A percentile compares a stretch with the other conserved stretches of the same genome.
phyloP scores from a whole-genome alignment of 2,329 filamentous ascomycete genomes.

The Pezicula carpinea region DNA sequence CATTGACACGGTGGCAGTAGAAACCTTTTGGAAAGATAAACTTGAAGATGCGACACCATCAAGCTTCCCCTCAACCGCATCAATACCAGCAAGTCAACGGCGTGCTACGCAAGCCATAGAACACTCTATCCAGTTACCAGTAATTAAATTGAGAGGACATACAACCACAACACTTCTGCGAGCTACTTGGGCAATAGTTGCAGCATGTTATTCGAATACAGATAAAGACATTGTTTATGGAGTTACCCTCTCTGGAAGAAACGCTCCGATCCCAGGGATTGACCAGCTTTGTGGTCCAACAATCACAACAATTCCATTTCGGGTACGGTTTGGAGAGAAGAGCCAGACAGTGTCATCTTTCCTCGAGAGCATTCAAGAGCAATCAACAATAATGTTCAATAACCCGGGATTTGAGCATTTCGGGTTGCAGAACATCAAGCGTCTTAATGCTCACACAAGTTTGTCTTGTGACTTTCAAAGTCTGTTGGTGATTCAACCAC shows the following conservation, averaged over 20 bases:
- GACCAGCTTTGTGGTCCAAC: constrained; percentile 37
- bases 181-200: constrained; percentile 1
- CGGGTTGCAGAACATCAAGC: constrained; percentile 4
- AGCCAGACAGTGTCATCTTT: background rate
- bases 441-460: constrained; percentile 2
- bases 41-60: background rate
- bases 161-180: background rate
- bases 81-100: too few relatives aligned
- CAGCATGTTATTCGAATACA: background rate
- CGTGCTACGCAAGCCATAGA: too few relatives aligned
- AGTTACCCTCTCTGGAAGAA: background rate
- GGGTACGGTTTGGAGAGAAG: constrained; percentile 9
- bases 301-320: constrained; percentile 37
- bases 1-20: background rate
- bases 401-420: constrained; percentile 42
- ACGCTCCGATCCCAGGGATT: constrained; percentile 21
- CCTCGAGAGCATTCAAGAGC: background rate
- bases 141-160: background rate
- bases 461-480: constrained; percentile 4
- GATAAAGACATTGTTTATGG: background rate
- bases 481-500: constrained; percentile 6
- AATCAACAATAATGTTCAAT: constrained; percentile 37
- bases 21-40: background rate
- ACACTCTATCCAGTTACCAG: background rate
- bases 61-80: too few relatives aligned